Conservation (phyloP, 148 eudicot species). For the Silene conica region DNA sequence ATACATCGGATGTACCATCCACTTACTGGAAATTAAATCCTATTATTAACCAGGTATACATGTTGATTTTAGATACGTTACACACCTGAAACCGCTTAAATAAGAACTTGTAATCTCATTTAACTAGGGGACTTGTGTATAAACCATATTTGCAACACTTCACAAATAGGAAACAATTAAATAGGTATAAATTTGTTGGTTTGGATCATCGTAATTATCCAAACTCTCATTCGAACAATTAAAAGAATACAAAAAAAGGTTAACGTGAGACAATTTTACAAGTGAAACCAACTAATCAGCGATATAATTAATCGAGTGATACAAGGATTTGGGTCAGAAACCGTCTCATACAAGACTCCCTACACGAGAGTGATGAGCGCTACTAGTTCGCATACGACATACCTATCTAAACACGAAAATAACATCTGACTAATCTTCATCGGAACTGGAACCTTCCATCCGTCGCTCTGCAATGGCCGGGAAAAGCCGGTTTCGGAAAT, state of each 20-base stretch:
- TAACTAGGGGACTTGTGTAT: too few relatives aligned
- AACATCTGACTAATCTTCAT: slow-evolving; percentile 41
- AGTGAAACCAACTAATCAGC: background rate
- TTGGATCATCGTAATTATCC: background rate
- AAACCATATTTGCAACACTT: too few relatives aligned
- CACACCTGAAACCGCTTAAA: too few relatives aligned
- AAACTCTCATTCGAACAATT: too few relatives aligned
- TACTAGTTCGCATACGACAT: slow-evolving; percentile 15
- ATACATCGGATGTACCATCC: too few relatives aligned
- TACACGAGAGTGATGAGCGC: background rate
- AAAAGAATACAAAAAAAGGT: background rate
- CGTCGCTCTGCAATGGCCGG: slow-evolving; percentile 45
- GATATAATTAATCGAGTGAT: background rate
- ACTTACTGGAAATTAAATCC: too few relatives aligned
- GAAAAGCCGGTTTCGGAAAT: slow-evolving; percentile 41
- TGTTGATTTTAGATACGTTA: too few relatives aligned
- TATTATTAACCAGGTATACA: too few relatives aligned
- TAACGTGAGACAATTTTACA: background rate
- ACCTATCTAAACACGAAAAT: slow-evolving; percentile 15
- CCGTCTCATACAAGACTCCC: background rate
- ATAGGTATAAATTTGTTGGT: background rate
- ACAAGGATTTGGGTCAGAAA: background rate
- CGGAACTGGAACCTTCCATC: slow-evolving; percentile 55
- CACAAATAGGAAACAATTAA: background rate
- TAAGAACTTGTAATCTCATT: too few relatives aligned